These are phyloP conservation scores for Rhizopus arrhizus DNA, from an alignment of 371 early-diverging fungal species.

Conservation along the genomic window DNA sequence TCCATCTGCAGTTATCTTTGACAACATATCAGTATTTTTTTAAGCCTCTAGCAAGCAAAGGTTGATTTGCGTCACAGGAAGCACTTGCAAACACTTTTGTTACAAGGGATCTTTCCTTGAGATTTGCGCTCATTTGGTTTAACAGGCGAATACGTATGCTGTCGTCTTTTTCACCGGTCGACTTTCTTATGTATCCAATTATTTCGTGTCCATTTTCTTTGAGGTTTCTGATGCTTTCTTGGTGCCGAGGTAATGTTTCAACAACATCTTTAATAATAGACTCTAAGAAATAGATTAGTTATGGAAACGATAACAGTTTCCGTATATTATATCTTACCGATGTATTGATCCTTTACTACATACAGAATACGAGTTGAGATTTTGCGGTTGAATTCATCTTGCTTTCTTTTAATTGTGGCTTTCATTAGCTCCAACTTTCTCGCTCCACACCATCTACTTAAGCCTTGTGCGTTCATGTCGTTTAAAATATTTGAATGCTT, in stretches of 20 bases:
- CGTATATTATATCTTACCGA: slow-evolving; percentile 28
- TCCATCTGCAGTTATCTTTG: too few relatives aligned
- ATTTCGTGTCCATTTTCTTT: slow-evolving; percentile 23
- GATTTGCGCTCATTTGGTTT: slow-evolving; percentile 19
- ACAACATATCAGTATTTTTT: too few relatives aligned
- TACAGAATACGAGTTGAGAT: slow-evolving; percentile 19
- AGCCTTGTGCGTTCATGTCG: slow-evolving; percentile 20
- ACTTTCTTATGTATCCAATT: slow-evolving; percentile 21
- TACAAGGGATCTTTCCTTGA: slow-evolving; percentile 24
- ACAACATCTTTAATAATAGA: slow-evolving; percentile 24
- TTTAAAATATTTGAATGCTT: slow-evolving; percentile 19
- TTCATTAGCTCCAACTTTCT: slow-evolving; percentile 22
- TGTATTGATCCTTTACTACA: slow-evolving; percentile 23
- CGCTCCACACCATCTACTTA: slow-evolving; percentile 19
- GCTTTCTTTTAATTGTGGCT: slow-evolving; percentile 22
- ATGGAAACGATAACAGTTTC: slow-evolving; percentile 21
- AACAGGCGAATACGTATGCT: slow-evolving; percentile 17
- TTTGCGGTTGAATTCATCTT: slow-evolving; percentile 22
- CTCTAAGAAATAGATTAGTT: slow-evolving; percentile 23
- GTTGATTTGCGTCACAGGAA: slow-evolving; percentile 20
- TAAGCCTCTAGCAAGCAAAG: slow-evolving; percentile 15
- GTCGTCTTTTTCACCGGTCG: slow-evolving; percentile 19
- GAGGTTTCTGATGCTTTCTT: slow-evolving; percentile 19
- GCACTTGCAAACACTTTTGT: slow-evolving; percentile 20
- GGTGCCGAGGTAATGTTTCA: slow-evolving; percentile 24